phyloP scores from a whole-genome alignment of 1,139 yeast species.

The Neolecta irregularis region DNA sequence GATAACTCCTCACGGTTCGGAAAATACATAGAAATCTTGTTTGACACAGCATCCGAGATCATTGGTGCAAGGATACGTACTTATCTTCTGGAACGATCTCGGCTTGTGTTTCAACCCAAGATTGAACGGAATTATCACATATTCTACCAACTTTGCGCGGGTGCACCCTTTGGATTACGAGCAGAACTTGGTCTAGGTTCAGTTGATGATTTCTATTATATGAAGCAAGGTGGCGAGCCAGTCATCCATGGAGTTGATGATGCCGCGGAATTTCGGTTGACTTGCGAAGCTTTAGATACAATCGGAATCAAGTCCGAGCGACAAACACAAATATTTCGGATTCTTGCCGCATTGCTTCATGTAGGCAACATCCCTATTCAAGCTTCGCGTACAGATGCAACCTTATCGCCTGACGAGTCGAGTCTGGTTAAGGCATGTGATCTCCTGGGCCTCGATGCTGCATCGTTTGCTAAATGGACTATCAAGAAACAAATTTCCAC shows the following conservation, averaged over 20 bases:
- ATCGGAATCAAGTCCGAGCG: conserved; percentile 53
- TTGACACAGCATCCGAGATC: conserved; percentile 56
- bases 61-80: conserved; percentile 92
- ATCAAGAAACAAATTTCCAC: conserved; percentile 84
- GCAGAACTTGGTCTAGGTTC: conserved; percentile 37
- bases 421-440: conserved; percentile 70
- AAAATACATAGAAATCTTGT: conserved; percentile 81
- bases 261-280: conserved; percentile 53
- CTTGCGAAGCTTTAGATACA: conserved; percentile 57
- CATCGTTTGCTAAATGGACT: conserved; percentile 74
- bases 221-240: conserved; percentile 81
- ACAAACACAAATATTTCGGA: conserved; percentile 57
- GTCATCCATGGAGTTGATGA: conserved; percentile 70
- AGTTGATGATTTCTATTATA: conserved; percentile 59
- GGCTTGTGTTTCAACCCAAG: conserved; percentile 83
- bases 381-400: conserved; percentile 75
- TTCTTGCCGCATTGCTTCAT: conserved; percentile 80
- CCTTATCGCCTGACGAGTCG: conserved; percentile 73
- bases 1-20: conserved; percentile 97
- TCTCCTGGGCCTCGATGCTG: conserved; percentile 65
- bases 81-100: conserved; percentile 78
- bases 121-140: conserved; percentile 89
- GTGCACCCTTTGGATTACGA: conserved; percentile 49
- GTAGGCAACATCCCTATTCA: conserved; percentile 85
- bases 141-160: conserved; percentile 78